Conservation (phyloP, 2,329 filamentous ascomycete genomes). For the Pseudogymnoascus sp. region DNA sequence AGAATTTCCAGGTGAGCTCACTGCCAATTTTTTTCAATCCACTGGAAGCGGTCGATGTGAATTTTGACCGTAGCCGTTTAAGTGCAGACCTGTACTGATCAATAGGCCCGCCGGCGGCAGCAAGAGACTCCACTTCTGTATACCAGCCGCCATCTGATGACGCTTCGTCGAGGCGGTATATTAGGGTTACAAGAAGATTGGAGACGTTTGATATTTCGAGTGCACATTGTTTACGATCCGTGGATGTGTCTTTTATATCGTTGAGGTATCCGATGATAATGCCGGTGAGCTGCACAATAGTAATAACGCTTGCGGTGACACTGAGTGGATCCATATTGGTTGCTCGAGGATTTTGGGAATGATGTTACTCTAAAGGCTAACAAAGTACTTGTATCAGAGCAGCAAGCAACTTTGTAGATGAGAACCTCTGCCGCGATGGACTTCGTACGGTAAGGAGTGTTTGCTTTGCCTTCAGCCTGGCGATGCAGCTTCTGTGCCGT, state of each 20-base stretch:
- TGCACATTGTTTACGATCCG: background rate
- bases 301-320: background rate
- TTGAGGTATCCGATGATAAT: background rate
- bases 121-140: background rate
- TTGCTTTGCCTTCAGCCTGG: no score
- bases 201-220: background rate
- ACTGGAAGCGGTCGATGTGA: no score
- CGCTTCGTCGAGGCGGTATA: background rate
- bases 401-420: no score
- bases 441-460: no score
- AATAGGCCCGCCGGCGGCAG: background rate
- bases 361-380: no score
- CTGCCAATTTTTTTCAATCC: no score
- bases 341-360: background rate
- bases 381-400: no score
- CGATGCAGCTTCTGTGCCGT: no score
- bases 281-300: background rate
- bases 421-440: no score
- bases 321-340: background rate
- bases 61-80: no score
- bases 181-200: background rate
- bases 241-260: slow-evolving; percentile 4
- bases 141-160: background rate
- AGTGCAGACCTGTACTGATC: no score
- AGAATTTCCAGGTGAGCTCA: background rate